Conservation (phyloP, 2,329 filamentous ascomycete species). For the Sporothrix inflata region DNA sequence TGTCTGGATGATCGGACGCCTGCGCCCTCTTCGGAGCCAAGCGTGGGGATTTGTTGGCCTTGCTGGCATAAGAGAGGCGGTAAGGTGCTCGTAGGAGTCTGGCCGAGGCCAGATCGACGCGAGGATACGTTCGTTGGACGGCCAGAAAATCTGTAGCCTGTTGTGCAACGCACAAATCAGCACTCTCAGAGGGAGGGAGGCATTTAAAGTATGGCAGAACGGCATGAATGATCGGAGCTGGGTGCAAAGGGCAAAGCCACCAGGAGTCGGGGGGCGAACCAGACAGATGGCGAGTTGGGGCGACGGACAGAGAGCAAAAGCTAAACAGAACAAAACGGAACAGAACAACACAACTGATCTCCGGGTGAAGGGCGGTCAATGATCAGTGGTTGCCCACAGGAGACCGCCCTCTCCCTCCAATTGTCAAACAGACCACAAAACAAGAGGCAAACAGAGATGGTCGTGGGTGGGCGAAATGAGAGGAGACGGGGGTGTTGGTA, state of each 20-base stretch:
- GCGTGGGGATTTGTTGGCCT: neutral
- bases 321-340: neutral
- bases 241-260: conserved; percentile 24
- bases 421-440: neutral
- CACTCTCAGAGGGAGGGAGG: neutral
- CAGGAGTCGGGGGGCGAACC: neutral
- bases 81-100: neutral
- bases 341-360: neutral
- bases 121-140: neutral
- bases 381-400: neutral
- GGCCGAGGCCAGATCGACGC: conserved; percentile 11
- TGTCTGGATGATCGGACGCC: conserved; percentile 4
- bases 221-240: conserved; percentile 25
- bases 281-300: neutral
- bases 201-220: neutral
- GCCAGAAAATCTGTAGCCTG: neutral
- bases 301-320: neutral
- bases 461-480: neutral
- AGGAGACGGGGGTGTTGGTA: neutral
- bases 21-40: conserved; percentile 16
- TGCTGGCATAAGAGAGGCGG: conserved; percentile 1
- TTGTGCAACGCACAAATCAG: neutral
- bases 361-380: neutral
- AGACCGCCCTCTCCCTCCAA: neutral
- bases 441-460: neutral